A percentile compares a stretch with the other conserved stretches of the same genome.
Conservation (phyloP, 2,329 filamentous ascomycete genomes). For the Fusarium nodosum region DNA sequence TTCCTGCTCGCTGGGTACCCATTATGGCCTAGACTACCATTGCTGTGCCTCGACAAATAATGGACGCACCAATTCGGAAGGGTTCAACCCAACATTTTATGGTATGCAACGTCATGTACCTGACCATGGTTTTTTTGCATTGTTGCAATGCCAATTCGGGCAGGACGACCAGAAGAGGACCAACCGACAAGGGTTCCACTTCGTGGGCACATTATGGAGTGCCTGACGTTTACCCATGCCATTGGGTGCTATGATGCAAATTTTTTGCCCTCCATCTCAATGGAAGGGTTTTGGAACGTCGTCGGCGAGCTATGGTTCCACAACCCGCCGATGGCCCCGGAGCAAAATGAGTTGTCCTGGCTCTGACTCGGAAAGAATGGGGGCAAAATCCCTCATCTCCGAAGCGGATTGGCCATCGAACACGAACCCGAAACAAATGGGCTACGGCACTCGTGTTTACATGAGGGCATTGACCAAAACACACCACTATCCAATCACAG, state of each 20-base stretch:
- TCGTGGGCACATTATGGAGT: constrained; percentile 34
- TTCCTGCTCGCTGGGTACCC: constrained; percentile 71
- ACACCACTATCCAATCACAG: constrained; percentile 33
- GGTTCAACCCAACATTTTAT: constrained; percentile 16
- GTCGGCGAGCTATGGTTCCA: constrained; percentile 39
- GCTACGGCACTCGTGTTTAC: constrained; percentile 31
- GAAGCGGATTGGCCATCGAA: constrained; percentile 25
- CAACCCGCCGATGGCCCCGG: constrained; percentile 31
- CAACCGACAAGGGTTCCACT: constrained; percentile 31
- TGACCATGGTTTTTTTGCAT: constrained; percentile 47
- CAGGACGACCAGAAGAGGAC: constrained; percentile 38
- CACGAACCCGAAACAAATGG: constrained; percentile 37
- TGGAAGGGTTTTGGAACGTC: constrained; percentile 50
- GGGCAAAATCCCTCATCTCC: constrained; percentile 18
- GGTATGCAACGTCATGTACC: constrained; percentile 46
- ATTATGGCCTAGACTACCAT: constrained; percentile 44
- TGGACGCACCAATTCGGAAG: constrained; percentile 12
- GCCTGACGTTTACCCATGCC: constrained; percentile 37
- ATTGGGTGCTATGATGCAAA: constrained; percentile 50
- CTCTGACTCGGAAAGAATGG: constrained; percentile 40
- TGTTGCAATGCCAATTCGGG: constrained; percentile 41
- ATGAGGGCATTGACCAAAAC: constrained; percentile 27
- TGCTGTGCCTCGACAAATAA: constrained; percentile 17
- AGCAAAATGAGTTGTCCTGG: constrained; percentile 26
- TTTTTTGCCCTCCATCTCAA: constrained; percentile 44